Evolutionary conservation across 345 rosid genomes (phyloP), one percentile per base, ranked within the genome.

Genomic region (Salix purpurea): DNA sequence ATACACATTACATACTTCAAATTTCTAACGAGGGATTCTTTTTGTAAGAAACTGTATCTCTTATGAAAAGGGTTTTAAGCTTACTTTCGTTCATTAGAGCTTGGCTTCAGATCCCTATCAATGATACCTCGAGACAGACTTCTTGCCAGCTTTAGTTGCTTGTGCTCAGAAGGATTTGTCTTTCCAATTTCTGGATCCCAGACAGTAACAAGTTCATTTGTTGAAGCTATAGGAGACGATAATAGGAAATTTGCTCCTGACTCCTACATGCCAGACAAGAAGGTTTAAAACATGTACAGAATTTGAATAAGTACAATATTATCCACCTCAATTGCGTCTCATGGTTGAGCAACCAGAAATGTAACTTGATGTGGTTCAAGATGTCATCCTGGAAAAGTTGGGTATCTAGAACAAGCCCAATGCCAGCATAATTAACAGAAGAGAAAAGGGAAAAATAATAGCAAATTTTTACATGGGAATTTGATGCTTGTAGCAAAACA

Each of bases 101-200:
- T 93, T 65, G 99, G 99, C 85, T 93, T 95, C 79, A 95, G 91
- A 86, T 95, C 98, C 89, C 93, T 95, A 85, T 95, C 98, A 78
- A 95, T 95, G 76, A 95, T 93, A 75, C 97, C 97, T 79, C 99
- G 96, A 58, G 93, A 87, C 84, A 95, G 85, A 85, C 99, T 95
- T 85, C 99, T 90, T 14, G 99, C 99, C 70, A 95, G 87, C 89
- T 95, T 95, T 58, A 95, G 83, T 88, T 95, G 98, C 89, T 95
- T 95, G 88, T 93, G 94, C 88, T 95, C 99, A 26, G 98, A 90
- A n/a, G 96, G 99, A 86, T 93, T 93, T 76, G 86, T 85, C 88
- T 77, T 95, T 83, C 98, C 99, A 71, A 93, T 82, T 79, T 95
- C 99, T 71, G 96, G 94, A 80, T 93, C 99, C 97, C 98, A 93